Evolutionary conservation across 179 eudicot species (phyloP).

Genomic region (Heliamphora pulchella): DNA sequence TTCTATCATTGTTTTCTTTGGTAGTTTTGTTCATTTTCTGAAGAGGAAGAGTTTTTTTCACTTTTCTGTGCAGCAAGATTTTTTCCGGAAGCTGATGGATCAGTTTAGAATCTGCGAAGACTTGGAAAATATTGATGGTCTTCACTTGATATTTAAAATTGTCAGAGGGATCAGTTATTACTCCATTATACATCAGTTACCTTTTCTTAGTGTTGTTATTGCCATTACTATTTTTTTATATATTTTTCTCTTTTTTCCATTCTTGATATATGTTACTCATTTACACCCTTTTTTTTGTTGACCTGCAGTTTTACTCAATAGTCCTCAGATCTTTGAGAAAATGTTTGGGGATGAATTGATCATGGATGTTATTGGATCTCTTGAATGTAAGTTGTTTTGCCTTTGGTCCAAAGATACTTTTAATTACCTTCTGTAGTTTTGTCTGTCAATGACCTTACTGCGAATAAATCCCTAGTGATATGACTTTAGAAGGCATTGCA

Average conservation of each 20-base stretch:
- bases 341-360: slow-evolving; percentile 79
- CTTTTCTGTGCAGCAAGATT: slow-evolving; percentile 57
- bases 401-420: slow-evolving; percentile 6
- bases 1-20: not conserved
- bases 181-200: slow-evolving; percentile 7
- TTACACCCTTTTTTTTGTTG: not conserved
- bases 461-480: not conserved
- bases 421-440: not conserved
- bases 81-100: slow-evolving; percentile 79
- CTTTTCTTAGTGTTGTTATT: not conserved
- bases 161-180: slow-evolving; percentile 80
- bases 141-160: slow-evolving; percentile 73
- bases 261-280: not conserved
- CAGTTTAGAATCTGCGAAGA: slow-evolving; percentile 81
- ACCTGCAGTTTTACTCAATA: slow-evolving; percentile 83
- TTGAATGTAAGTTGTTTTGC: slow-evolving; percentile 70
- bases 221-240: not conserved
- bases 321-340: slow-evolving; percentile 74
- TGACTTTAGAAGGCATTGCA: not conserved
- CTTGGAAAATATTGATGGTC: slow-evolving; percentile 73
- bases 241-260: not conserved
- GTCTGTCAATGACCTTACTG: not conserved
- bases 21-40: not conserved
- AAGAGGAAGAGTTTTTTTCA: too few species aligned
- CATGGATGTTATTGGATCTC: slow-evolving; percentile 79